Evolutionary conservation across 2,329 filamentous ascomycete species (phyloP).

Genomic region (Exophiala bonariae): DNA sequence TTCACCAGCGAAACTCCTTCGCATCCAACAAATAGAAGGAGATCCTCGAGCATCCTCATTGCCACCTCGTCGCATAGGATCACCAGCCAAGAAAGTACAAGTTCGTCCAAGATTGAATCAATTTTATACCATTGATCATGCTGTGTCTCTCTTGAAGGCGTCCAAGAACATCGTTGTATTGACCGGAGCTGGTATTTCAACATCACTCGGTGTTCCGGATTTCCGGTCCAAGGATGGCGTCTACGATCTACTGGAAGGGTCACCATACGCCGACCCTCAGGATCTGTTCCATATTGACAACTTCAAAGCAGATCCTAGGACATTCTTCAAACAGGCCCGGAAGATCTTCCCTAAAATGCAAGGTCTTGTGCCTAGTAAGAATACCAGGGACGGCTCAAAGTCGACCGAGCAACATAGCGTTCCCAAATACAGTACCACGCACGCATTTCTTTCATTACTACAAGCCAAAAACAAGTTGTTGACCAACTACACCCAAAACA

Average conservation of each 20-base stretch:
- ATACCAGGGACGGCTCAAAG: background rate
- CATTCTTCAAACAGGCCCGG: slow-evolving; percentile 71
- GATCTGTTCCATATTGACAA: slow-evolving; percentile 91
- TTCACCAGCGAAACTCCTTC: slow-evolving; percentile 18
- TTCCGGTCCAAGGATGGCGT: slow-evolving; percentile 85
- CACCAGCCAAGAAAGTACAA: slow-evolving; percentile 14
- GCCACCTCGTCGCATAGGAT: slow-evolving; percentile 18
- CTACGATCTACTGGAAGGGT: slow-evolving; percentile 57
- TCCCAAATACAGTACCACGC: slow-evolving; percentile 83
- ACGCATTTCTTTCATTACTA: slow-evolving; percentile 87
- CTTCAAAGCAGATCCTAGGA: slow-evolving; percentile 81
- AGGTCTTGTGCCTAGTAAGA: slow-evolving; percentile 13
- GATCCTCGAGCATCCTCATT: slow-evolving; percentile 17
- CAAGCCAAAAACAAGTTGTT: slow-evolving; percentile 86
- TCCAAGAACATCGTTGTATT: slow-evolving; percentile 87
- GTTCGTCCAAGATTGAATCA: slow-evolving; percentile 36
- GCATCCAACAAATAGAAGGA: slow-evolving; percentile 13
- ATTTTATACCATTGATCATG: slow-evolving; percentile 87
- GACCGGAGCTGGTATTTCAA: slow-evolving; percentile 95
- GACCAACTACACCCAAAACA: slow-evolving; percentile 98
- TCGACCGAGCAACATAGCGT: slow-evolving; percentile 9
- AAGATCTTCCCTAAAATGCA: slow-evolving; percentile 71
- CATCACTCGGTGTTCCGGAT: slow-evolving; percentile 93
- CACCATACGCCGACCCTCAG: slow-evolving; percentile 80
- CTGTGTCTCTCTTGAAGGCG: slow-evolving; percentile 70